phyloP scores from a whole-genome alignment of 768 basidiomycete species.

The Tulasnella sp. region DNA sequence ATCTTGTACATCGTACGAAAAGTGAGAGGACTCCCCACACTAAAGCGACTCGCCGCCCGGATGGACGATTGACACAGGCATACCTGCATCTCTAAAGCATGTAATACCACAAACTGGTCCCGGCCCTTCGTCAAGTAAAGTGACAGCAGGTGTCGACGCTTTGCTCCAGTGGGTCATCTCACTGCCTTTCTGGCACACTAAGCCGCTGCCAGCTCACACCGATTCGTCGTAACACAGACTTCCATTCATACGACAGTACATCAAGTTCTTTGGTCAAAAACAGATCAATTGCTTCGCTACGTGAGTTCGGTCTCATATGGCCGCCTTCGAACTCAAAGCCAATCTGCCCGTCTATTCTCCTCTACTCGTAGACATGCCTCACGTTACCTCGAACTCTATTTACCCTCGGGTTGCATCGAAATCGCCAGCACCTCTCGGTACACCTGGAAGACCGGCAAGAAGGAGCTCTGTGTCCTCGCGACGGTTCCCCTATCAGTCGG shows the following conservation, averaged over 20 bases:
- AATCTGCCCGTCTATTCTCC: constrained; percentile 17
- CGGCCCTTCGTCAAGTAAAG: constrained; percentile 26
- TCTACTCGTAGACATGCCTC: constrained; percentile 55
- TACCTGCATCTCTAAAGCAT: constrained; percentile 10
- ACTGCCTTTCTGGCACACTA: constrained; percentile 19
- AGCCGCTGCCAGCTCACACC: constrained; percentile 18
- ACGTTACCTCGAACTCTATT: constrained; percentile 79
- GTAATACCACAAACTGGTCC: constrained; percentile 17
- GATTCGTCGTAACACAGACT: constrained; percentile 37
- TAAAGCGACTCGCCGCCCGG: not conserved
- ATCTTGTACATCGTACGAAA: constrained; percentile 65
- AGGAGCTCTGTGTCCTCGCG: constrained; percentile 77
- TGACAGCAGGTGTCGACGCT: constrained; percentile 65
- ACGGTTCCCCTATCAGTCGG: constrained; percentile 59
- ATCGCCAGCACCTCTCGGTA: constrained; percentile 84
- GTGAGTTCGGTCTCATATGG: constrained; percentile 39
- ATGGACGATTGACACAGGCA: constrained; percentile 39
- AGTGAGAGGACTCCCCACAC: constrained; percentile 35
- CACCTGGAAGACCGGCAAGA: constrained; percentile 77
- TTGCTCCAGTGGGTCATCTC: constrained; percentile 51
- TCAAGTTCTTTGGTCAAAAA: constrained; percentile 62
- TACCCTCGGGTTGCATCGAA: constrained; percentile 73
- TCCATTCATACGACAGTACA: constrained; percentile 62
- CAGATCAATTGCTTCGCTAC: constrained; percentile 88
- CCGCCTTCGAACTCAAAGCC: constrained; percentile 18